A percentile compares a stretch with the other conserved stretches of the same genome.
phyloP scores from a whole-genome alignment of 305 asterid species.

The Plantago rigida region DNA sequence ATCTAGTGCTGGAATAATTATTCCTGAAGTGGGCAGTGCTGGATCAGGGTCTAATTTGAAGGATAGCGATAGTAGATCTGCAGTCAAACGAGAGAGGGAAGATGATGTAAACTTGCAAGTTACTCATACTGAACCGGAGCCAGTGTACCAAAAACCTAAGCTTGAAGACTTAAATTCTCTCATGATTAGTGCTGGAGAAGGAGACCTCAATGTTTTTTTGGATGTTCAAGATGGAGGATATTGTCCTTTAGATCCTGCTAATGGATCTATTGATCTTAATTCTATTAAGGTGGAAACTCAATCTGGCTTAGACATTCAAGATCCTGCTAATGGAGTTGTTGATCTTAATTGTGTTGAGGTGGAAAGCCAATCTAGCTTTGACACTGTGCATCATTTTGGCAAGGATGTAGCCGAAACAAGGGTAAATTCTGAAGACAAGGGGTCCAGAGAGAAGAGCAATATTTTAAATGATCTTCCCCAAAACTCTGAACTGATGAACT shows the following conservation, averaged over 20 bases:
- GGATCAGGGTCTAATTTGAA: conserved; percentile 31
- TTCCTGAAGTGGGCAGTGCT: conserved; percentile 45
- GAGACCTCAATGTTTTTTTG: conserved; percentile 31
- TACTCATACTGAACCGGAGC: conserved; percentile 48
- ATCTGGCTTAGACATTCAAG: conserved; percentile 31
- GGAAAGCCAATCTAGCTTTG: conserved; percentile 47
- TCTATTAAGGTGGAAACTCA: conserved; percentile 50
- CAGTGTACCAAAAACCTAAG: conserved; percentile 64
- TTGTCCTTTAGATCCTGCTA: conserved; percentile 32
- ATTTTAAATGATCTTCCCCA: conserved; percentile 44
- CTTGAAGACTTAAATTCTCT: conserved; percentile 44
- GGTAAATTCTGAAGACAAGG: conserved; percentile 36
- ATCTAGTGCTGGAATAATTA: conserved; percentile 69
- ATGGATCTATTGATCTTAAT: conserved; percentile 43
- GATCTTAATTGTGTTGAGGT: conserved; percentile 38
- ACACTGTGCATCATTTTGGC: conserved; percentile 28
- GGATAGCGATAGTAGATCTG: conserved; percentile 35
- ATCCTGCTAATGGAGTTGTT: conserved; percentile 45
- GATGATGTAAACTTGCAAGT: conserved; percentile 66
- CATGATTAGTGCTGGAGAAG: conserved; percentile 32
- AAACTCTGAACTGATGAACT: conserved; percentile 61
- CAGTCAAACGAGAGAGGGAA: conserved; percentile 54
- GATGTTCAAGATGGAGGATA: conserved; percentile 40
- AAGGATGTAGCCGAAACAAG: conserved; percentile 31
- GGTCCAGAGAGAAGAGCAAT: conserved; percentile 43